Evolutionary conservation across 495 filamentous ascomycete species (phyloP), one percentile per base, ranked within the genome.

Genomic region (Hyphodiscus hymeniophilus): DNA sequence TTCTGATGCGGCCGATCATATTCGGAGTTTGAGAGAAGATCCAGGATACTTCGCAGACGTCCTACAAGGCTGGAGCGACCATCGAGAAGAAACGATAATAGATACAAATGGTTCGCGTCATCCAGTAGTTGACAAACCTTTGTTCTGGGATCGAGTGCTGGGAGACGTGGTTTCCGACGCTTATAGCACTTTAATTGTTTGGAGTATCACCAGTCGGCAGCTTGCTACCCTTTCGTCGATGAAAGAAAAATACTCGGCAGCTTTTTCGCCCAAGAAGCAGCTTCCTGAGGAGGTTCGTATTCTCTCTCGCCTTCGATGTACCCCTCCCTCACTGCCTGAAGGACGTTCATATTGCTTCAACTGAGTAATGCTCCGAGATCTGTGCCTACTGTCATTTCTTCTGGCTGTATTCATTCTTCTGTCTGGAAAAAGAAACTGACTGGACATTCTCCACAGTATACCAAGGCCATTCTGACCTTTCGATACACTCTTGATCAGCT

Each of bases 11-110:
- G 64, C 70, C 40, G 70, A 77, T 56, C 67, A 74, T 43, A 34
- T 75, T 6, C 69, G 66, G 64, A 42, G 54, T 2, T 54, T 76
- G 42, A 63, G 74, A 24, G 71, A 75, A 54, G 72, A 78, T 57
- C 71, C 73, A 0, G 44, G 52, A 3, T 76, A 75, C 51, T 76
- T 75, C 42, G 57, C 62, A 3, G 56, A 63, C 7, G 26, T 47
- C 4, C 12, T 74, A 1, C 42, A 32, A n/a, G 65, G 74, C 2
- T 55, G 45, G n/a, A 63, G 56, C 21, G 70, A 74, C 18, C 70
- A 76, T 54, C 55, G 64, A 7, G 56, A 60, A 35, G 66, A 70
- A 32, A 44, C 53, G 13, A 10, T 70, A 15, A 42, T 43, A 20
- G 65, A 65, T 41, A 44, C 30, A 1, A 34, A 55, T 22, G 58